phyloP scores from a whole-genome alignment of 2,329 filamentous ascomycete species.

The Metarhizium anisopliae region DNA sequence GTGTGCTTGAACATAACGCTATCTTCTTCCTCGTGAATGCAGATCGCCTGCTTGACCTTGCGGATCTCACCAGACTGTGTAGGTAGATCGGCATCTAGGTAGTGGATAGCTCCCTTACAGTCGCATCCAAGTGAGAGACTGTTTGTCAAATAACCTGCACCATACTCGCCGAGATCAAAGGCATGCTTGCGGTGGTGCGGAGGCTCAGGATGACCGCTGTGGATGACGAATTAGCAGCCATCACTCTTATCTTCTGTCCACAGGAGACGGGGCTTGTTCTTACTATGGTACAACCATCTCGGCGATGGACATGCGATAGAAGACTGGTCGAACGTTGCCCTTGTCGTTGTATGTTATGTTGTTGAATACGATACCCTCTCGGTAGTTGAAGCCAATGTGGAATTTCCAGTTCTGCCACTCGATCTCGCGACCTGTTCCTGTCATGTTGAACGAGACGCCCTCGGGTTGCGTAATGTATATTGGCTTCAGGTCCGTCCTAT shows the following conservation, averaged over 20 bases:
- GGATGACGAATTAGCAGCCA: too few relatives aligned
- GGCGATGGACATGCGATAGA: slow-evolving; percentile 5
- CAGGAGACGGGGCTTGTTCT: too few relatives aligned
- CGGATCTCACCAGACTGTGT: slow-evolving; percentile 18
- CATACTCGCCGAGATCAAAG: slow-evolving; percentile 61
- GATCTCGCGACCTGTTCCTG: too few relatives aligned
- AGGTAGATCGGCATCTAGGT: slow-evolving; percentile 25
- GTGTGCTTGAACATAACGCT: slow-evolving; percentile 66
- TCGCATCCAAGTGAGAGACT: slow-evolving; percentile 60
- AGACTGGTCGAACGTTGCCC: slow-evolving; percentile 34
- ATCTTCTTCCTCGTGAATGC: slow-evolving; percentile 61
- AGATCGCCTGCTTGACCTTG: slow-evolving; percentile 41
- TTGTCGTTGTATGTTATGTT: slow-evolving; percentile 55
- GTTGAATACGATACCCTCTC: slow-evolving; percentile 61
- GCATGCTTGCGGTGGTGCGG: slow-evolving; percentile 48
- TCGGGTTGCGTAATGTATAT: too few relatives aligned
- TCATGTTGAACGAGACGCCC: too few relatives aligned
- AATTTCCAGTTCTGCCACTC: slow-evolving; percentile 60
- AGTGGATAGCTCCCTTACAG: slow-evolving; percentile 42
- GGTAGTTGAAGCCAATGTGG: slow-evolving; percentile 58
- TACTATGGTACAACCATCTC: background rate
- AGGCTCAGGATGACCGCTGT: slow-evolving; percentile 22
- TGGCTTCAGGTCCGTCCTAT: too few relatives aligned
- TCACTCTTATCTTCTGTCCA: too few relatives aligned
- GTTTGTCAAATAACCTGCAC: slow-evolving; percentile 56